Evolutionary conservation across 2,329 filamentous ascomycete species (phyloP), one percentile per base, ranked within the genome.

Genomic region (Dactylellina cionopaga): DNA sequence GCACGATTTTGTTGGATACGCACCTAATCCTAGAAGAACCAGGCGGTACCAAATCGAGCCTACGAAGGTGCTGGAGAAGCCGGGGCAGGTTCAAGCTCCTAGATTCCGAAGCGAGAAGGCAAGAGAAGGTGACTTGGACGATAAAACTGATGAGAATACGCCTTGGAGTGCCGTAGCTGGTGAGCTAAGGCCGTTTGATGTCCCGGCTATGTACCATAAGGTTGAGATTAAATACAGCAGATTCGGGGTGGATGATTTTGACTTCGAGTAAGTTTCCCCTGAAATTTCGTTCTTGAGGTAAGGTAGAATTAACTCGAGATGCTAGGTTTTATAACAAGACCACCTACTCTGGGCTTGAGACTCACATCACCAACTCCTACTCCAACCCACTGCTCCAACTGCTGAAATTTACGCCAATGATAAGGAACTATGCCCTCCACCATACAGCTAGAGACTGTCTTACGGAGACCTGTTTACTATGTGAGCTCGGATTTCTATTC

Each of bases 161-260:
- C 89, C 91, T 74, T 85, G 84, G 39, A 89, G 90, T 75, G 86
- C 90, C 63, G 90, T 92, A 75, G 87, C 90, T 5, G 74, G 72
- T n/a, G 74, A 63, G 4, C 33, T 66, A 31, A 43, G 76, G 33
- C 74, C 73, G 29, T 78, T 77, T 55, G 92, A 96, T 64, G 90
- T 95, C 3, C 90, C 94, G 19, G 86, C 91, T 6, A 92, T 95
- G 83, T 99, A 99, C 80, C 89, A 91, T 75, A 93, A 92, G 77
- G 91, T 97, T 9, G 94, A 98, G 80, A 99, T 99, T 82, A 97
- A 97, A 80, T 99, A 98, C 83, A 97, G 94, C 84, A 96, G 92
- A 79, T 99, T 97, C 80, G 95, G 95, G 17, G 92, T 99, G n/a
- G 94, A 98, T 78, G 96, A 99, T 80, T 99, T 99, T 80, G 95